Evolutionary conservation across 140 eudicot species (phyloP), one percentile per base, ranked within the genome.

Genomic region (Cichorium intybus): DNA sequence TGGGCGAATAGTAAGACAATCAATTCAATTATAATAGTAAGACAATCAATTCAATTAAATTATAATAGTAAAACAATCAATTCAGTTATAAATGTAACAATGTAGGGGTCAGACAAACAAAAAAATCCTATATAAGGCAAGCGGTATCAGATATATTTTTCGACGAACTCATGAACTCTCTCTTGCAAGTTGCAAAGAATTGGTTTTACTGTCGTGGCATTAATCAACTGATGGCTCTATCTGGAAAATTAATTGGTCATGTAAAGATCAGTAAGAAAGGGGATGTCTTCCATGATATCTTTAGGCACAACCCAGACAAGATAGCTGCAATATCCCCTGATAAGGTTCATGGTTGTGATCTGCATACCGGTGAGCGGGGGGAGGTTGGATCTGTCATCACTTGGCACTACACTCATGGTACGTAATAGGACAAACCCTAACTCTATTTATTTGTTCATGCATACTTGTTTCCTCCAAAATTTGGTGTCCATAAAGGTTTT

Each of bases 251-350:
- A 33, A 23, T 49, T 8, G 60, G 24, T 15, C 24, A 65, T 20
- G 45, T 65, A 2, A 34, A 50, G 71, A 65, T 50, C 34, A 49
- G 3, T 29, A 29, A 57, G 7, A 18, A 22, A 6, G 33, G 59
- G 59, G 60, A 64, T 20, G 47, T 64, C 20, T 29, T 64, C 15
- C 70, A 64, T 15, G 31, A 50, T 31, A 57, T 64, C 15, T 20
- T 49, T n/a, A 64, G 46, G 48, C 37, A 48, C 46, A 48, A 49
- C 21, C 70, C 70, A 17, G 9, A 64, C 17, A 57, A 64, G 50
- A 27, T 64, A 48, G 6, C 59, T 28, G 34, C 60, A 34, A 65
- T 65, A 4, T 27, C 20, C 33, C 31, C 50, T 1, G 23, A 65
- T 48, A 20, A 5, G 15, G 60, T 65, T 3, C n/a, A 65, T 21